Evolutionary conservation across 257 asterid genomes (phyloP), one percentile per base, ranked within the genome.

Genomic region (Nicotiana undulata): DNA sequence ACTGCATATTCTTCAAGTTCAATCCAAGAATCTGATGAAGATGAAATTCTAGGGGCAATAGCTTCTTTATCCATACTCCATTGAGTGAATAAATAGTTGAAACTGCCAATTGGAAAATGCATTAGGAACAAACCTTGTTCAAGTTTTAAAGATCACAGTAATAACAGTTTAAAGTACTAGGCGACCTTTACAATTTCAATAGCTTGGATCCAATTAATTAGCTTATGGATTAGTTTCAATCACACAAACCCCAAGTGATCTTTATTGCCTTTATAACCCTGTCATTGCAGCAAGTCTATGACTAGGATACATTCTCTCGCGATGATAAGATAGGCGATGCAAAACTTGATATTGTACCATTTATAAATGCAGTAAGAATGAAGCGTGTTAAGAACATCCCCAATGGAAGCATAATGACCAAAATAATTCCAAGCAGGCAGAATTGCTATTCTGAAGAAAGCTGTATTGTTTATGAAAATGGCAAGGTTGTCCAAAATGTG

Each of bases 271-370:
- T 34, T 67, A 10, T 20, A 40, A 2, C 44, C 1, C 32, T 40
- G 7, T 76, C 52, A 24, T 32, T 83, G 84, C 97, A 93, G 98
- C 86, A 85, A 82, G 95, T 91, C 6, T 93, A 88, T 66, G 98
- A 93, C 67, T 66, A 63, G 78, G 97, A 93, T 32, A 66, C 82
- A 28, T 90, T 93, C 87, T 84, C 85, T 13, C 87, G 18, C 1
- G 95, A 93, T 75, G 97, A 91, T 92, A 88, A 88, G 77, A 93
- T 93, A 97, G 98, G 98, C 40, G 92, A 93, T 78, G 97, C 97
- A 29, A 95, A 91, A 63, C 83, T 92, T 20, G 93, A 86, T 80
- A 86, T 92, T 3, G 59, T 67, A 9, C 88, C 84, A 18, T 83
- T 89, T 44, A 59, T 86, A 4, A 89, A 89, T 82, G 90, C 81